These are phyloP conservation scores for Apiotrichum gracile DNA, from an alignment of 1,284 basidiomycete species.

Conservation along the genomic window DNA sequence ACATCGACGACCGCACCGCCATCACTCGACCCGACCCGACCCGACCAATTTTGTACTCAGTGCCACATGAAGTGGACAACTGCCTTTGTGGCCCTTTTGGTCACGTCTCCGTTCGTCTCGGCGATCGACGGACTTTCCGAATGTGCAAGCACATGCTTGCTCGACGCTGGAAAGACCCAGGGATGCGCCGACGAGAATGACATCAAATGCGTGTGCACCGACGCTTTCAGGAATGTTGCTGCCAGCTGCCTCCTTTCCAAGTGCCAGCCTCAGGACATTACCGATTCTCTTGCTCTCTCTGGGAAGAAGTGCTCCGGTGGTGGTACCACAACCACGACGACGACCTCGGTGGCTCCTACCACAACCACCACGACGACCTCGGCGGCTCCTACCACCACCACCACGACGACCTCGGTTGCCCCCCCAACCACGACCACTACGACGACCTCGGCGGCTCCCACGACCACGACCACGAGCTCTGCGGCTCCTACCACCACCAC, in stretches of 20 bases:
- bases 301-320: neutral
- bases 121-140: neutral
- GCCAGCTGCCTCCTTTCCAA: neutral
- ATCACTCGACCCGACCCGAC: too few relatives aligned
- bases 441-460: too few relatives aligned
- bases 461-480: too few relatives aligned
- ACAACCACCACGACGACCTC: neutral
- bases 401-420: neutral
- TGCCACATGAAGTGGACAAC: neutral
- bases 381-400: neutral
- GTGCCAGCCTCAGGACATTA: neutral
- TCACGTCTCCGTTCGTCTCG: neutral
- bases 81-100: neutral
- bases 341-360: neutral
- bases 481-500: too few relatives aligned
- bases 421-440: neutral
- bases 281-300: slow-evolving; percentile 1
- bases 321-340: too few relatives aligned
- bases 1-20: too few relatives aligned
- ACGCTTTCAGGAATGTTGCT: neutral
- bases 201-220: slow-evolving; percentile 1
- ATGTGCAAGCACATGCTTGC: neutral
- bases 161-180: neutral
- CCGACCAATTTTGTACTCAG: too few relatives aligned
- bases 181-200: slow-evolving; percentile 1